A percentile compares a stretch with the other conserved stretches of the same genome.
phyloP scores from a whole-genome alignment of 805 yeast genomes.

The Suhomyces xylopsoci region DNA sequence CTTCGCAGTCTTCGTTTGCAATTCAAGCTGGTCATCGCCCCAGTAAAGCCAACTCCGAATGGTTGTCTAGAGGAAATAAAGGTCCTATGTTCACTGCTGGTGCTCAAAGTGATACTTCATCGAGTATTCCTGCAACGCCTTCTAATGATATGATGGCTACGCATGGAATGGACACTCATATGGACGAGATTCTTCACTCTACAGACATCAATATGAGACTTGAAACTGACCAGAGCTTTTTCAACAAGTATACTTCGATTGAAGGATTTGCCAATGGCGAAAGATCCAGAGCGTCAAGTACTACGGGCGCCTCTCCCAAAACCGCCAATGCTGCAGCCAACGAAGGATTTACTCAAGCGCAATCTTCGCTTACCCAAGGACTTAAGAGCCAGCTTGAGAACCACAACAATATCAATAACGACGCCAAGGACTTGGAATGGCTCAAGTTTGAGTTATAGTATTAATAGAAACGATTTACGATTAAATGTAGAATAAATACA shows the following conservation, averaged over 20 bases:
- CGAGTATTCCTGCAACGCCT: conserved; percentile 13
- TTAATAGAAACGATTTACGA: conserved; percentile 5
- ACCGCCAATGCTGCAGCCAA: background rate
- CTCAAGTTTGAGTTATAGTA: conserved; percentile 27
- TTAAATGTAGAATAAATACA: background rate
- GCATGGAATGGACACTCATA: background rate
- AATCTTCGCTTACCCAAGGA: conserved; percentile 10
- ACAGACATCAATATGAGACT: background rate
- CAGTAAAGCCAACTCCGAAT: background rate
- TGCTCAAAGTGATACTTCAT: conserved; percentile 2
- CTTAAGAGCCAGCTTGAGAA: conserved; percentile 10
- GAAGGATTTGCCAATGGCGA: background rate
- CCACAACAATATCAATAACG: conserved; percentile 12
- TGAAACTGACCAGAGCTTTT: conserved; percentile 9
- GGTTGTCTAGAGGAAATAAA: background rate
- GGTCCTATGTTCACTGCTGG: background rate
- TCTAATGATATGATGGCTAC: conserved; percentile 11
- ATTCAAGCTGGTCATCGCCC: conserved; percentile 5
- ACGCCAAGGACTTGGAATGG: conserved; percentile 28
- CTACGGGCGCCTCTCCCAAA: conserved; percentile 1
- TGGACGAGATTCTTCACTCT: background rate
- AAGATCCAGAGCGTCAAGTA: background rate
- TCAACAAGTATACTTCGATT: conserved; percentile 1
- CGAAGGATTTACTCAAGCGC: background rate
- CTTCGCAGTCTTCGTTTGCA: conserved; percentile 7